These are phyloP conservation scores for Phytophthora hibernalis DNA, from an alignment of 352 stramenopile species.

Conservation along the genomic window DNA sequence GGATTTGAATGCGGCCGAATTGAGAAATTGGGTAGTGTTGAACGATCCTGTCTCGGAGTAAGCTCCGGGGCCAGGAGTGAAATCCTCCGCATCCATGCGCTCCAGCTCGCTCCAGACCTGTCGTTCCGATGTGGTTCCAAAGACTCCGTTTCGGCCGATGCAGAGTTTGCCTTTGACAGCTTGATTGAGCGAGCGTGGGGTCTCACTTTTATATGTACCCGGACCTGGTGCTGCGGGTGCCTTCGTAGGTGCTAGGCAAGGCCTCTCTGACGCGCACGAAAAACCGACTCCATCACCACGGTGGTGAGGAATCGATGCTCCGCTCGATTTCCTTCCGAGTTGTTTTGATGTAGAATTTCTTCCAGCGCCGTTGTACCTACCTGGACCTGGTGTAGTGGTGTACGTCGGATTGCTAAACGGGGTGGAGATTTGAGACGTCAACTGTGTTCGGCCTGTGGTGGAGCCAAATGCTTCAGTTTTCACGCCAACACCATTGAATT, in stretches of 20 bases:
- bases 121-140: constrained; percentile 79
- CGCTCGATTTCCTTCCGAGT: constrained; percentile 23
- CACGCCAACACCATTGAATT: constrained; percentile 20
- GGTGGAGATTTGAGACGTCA: constrained; percentile 63
- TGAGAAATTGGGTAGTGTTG: constrained; percentile 44
- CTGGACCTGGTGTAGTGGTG: constrained; percentile 64
- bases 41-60: constrained; percentile 52
- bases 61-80: constrained; percentile 63
- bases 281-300: constrained; percentile 67
- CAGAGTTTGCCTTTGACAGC: constrained; percentile 52
- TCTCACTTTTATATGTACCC: constrained; percentile 69
- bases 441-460: constrained; percentile 57
- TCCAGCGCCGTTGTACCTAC: constrained; percentile 45
- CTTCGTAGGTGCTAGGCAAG: constrained; percentile 60
- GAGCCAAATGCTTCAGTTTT: constrained; percentile 80
- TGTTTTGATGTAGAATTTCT: constrained; percentile 12
- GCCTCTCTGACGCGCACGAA: constrained; percentile 66
- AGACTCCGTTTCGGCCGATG: constrained; percentile 72
- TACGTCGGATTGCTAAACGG: constrained; percentile 68
- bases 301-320: constrained; percentile 29
- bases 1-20: constrained; percentile 69
- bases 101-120: constrained; percentile 72
- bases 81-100: constrained; percentile 50
- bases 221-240: constrained; percentile 49
- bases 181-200: constrained; percentile 63